Percentiles rank a stretch among this genome's conserved stretches.
Evolutionary conservation across 108 stramenopile species (phyloP).

Genomic region (Skeletonema marinoi): DNA sequence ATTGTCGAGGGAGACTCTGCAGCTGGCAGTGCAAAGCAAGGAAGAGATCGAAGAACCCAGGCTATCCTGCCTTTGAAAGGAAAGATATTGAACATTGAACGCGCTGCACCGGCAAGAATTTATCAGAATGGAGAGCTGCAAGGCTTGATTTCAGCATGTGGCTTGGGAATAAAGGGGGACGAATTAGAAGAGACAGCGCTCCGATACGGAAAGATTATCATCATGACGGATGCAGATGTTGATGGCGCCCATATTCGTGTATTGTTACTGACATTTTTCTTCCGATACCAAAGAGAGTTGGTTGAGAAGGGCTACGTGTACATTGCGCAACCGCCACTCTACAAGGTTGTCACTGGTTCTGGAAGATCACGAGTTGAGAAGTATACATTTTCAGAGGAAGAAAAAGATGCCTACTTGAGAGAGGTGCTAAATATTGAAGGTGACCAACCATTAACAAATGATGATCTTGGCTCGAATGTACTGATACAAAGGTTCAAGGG

Average conservation of each 20-base stretch:
- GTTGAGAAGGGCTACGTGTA: constrained; percentile 91
- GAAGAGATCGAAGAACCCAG: constrained; percentile 90
- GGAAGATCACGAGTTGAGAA: constrained; percentile 54
- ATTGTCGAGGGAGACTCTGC: constrained; percentile 97
- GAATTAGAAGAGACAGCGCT: constrained; percentile 78
- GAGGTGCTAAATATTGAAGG: constrained; percentile 50
- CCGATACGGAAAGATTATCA: constrained; percentile 86
- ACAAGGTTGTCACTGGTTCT: constrained; percentile 83
- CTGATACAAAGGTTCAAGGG: constrained; percentile 88
- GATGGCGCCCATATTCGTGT: constrained; percentile 97
- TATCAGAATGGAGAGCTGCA: constrained; percentile 93
- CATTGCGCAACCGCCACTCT: constrained; percentile 95
- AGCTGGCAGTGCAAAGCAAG: constrained; percentile 96
- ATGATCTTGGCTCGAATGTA: constrained; percentile 62
- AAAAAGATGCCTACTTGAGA: constrained; percentile 55
- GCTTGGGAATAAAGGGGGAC: constrained; percentile 88
- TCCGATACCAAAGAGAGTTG: constrained; percentile 90
- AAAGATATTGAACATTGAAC: constrained; percentile 97
- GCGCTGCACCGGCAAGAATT: constrained; percentile 87
- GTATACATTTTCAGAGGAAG: constrained; percentile 76
- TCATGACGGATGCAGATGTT: constrained; percentile 98
- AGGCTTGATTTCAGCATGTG: constrained; percentile 90
- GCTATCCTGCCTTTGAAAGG: constrained; percentile 94
- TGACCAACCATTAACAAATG: constrained; percentile 27
- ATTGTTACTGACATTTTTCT: constrained; percentile 94